phyloP scores from a whole-genome alignment of 345 rosid genomes.

The Populus alba region DNA sequence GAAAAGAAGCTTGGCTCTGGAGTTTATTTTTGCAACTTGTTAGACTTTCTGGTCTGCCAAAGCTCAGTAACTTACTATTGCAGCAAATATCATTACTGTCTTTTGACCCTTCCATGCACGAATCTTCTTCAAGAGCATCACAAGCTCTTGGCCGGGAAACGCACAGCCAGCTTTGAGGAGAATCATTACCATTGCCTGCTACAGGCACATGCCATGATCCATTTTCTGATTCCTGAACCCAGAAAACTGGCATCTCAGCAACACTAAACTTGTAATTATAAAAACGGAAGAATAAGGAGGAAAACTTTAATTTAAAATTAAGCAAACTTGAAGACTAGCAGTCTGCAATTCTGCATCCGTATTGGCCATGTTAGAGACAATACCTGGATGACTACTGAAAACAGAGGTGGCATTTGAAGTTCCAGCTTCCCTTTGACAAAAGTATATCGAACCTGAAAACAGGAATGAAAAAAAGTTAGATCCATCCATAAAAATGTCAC shows the following conservation, averaged over 20 bases:
- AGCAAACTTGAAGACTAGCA: background rate
- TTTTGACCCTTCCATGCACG: conserved; percentile 14
- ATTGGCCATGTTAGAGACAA: background rate
- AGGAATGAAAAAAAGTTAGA: background rate
- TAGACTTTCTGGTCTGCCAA: conserved; percentile 4
- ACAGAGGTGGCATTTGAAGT: conserved; percentile 67
- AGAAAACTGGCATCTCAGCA: background rate
- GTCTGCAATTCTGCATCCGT: background rate
- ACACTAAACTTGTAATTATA: background rate
- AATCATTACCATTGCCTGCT: conserved; percentile 22
- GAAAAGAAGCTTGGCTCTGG: conserved; percentile 4
- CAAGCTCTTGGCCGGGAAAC: conserved; percentile 36
- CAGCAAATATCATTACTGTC: conserved; percentile 12
- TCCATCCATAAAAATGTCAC: background rate
- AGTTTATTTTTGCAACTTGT: background rate
- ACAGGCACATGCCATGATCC: conserved; percentile 91
- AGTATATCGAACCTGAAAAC: conserved; percentile 62
- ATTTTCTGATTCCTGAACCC: conserved; percentile 72
- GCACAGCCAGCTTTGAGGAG: conserved; percentile 61
- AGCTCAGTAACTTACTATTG: background rate
- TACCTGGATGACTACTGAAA: conserved; percentile 74
- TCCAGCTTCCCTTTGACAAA: conserved; percentile 59
- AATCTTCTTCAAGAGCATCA: conserved; percentile 20
- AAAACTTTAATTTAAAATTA: background rate
- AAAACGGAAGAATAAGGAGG: background rate